These are phyloP conservation scores for Solanum pennellii DNA, from an alignment of 257 asterid genomes.

Conservation along the genomic window DNA sequence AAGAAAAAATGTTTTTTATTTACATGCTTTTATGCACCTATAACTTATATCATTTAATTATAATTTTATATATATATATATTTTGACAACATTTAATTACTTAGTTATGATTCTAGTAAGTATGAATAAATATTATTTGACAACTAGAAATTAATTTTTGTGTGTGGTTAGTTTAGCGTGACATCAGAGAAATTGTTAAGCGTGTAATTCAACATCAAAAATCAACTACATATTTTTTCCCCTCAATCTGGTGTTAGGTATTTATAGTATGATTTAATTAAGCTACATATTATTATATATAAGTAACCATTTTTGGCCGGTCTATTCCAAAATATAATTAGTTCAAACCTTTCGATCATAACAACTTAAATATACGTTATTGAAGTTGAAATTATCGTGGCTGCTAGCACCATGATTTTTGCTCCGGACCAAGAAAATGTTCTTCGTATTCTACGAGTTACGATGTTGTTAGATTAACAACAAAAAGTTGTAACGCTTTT, in stretches of 20 bases:
- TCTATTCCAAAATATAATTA: no score
- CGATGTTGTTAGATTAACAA: neutral
- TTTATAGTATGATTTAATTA: neutral
- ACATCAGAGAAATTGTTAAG: neutral
- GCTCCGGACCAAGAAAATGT: neutral
- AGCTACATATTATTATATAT: neutral
- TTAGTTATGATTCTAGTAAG: neutral
- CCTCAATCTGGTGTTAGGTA: fast-evolving
- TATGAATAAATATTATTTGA: neutral
- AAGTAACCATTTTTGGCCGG: neutral
- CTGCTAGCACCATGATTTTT: no score
- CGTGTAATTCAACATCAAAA: no score
- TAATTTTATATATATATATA: neutral
- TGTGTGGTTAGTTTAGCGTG: neutral
- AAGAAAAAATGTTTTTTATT: no score
- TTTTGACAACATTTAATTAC: neutral
- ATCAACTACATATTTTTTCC: no score
- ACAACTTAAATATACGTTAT: neutral
- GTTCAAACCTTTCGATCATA: no score
- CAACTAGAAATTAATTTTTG: neutral
- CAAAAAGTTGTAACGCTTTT: neutral
- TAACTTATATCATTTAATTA: neutral
- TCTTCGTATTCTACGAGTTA: neutral
- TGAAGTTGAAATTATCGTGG: neutral
- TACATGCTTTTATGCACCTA: neutral